Evolutionary conservation across 2,329 filamentous ascomycete species (phyloP).

Genomic region (Seiridium unicorne): DNA sequence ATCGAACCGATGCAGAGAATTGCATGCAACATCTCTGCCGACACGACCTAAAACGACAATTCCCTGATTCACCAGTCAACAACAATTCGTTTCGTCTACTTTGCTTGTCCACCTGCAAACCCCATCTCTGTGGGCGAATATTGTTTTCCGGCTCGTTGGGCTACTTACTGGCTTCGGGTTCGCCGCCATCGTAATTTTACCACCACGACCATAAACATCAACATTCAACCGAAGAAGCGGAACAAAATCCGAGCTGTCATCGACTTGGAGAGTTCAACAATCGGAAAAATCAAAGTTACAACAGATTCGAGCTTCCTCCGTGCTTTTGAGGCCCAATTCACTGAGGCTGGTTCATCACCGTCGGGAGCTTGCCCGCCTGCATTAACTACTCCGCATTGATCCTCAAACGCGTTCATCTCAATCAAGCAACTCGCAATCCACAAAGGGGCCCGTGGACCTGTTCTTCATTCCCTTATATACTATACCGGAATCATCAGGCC

Average conservation of each 20-base stretch:
- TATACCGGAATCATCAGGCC: conserved; percentile 15
- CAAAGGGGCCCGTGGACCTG: conserved; percentile 13
- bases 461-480: conserved; percentile 21
- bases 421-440: conserved; percentile 10
- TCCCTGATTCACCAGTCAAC: neutral
- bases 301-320: conserved; percentile 11
- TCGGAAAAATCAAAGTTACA: neutral
- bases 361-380: conserved; percentile 13
- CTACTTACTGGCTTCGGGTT: neutral
- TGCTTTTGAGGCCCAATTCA: conserved; percentile 11
- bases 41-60: neutral
- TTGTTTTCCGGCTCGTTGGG: neutral
- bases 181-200: neutral
- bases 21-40: neutral
- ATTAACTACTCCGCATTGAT: conserved; percentile 23
- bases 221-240: neutral
- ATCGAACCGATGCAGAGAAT: conserved; percentile 12
- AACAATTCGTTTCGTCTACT: neutral
- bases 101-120: neutral
- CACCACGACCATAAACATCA: neutral
- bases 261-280: neutral
- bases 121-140: neutral
- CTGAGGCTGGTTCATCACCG: conserved; percentile 13
- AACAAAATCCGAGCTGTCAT: neutral
- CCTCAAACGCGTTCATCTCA: conserved; percentile 19